Evolutionary conservation across 116 monocot genomes (phyloP), one percentile per base, ranked within the genome.

Genomic region (Trichopus zeylanicus): DNA sequence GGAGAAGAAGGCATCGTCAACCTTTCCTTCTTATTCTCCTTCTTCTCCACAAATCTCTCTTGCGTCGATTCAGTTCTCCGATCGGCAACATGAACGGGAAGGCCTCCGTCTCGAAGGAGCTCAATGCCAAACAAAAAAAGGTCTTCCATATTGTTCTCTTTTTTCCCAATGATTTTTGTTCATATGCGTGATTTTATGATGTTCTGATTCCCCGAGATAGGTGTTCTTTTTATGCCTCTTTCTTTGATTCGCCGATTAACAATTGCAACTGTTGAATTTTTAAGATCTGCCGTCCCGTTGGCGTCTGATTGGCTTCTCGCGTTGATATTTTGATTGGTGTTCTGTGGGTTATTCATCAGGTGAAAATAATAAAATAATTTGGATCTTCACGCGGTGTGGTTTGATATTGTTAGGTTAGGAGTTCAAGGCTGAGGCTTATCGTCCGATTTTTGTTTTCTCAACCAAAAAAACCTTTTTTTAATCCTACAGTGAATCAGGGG

Each of bases 41-140:
- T 42, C n/a, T n/a, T 42, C 42, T 3, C 32, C 4, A 5, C 32
- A 8, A 3, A 16, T 15, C 42, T 42, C 42, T 42, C 42, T 42
- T n/a, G n/a, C n/a, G n/a, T n/a, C n/a, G n/a, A n/a, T n/a, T 4
- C 18, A 42, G n/a, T 42, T 42, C 42, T 16, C n/a, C 18, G 42
- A 42, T 10, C 42, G 26, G 8, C 57, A 48, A 1, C 11, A 82
- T 82, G 82, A 82, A 82, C 82, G 82, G 67, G 63, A 82, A 82
- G 66, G 82, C 82, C 21, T 70, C 77, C 24, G 77, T 82, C 27
- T 62, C 82, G 31, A 82, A 77, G 29, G 82, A 82, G 59, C 86
- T 86, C 71, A 77, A 86, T 60, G 64, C 70, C 24, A 70, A 65
- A 53, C 86, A 86, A 67, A 69, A 69, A 46, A 86, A 74, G 86